Conservation (phyloP, 2,329 filamentous ascomycete species). For the Pseudocercospora eumusae region DNA sequence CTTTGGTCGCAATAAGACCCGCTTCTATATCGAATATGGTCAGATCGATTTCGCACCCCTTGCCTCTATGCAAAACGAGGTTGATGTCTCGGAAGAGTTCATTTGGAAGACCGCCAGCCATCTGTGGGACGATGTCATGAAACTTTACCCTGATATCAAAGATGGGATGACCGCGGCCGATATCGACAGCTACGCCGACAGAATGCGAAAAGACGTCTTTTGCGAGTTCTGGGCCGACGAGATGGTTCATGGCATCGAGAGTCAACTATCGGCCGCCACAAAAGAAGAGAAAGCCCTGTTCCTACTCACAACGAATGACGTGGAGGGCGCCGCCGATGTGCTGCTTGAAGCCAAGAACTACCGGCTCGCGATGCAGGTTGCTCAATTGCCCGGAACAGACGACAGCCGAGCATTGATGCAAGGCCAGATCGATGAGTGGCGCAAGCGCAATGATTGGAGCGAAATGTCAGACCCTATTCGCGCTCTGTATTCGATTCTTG, state of each 20-base stretch:
- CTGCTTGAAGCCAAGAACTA: constrained; percentile 76
- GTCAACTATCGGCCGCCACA: constrained; percentile 59
- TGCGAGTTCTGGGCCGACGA: constrained; percentile 63
- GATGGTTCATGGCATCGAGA: constrained; percentile 44
- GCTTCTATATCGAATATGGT: not conserved
- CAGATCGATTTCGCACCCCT: not conserved
- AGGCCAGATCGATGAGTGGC: constrained; percentile 82
- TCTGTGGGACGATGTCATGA: constrained; percentile 71
- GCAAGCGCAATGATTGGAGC: constrained; percentile 75
- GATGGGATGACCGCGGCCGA: constrained; percentile 47
- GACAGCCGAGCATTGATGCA: constrained; percentile 71
- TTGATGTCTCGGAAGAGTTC: constrained; percentile 62
- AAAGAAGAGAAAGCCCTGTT: constrained; percentile 82
- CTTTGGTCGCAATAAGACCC: constrained; percentile 40
- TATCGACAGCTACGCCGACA: constrained; percentile 43
- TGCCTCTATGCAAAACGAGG: not conserved
- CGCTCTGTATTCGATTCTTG: constrained; percentile 83
- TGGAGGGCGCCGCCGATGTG: constrained; percentile 79
- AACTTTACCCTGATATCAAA: constrained; percentile 32
- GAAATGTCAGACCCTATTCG: constrained; percentile 85
- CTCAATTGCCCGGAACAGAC: constrained; percentile 75
- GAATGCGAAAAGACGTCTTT: constrained; percentile 61
- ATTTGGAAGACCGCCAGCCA: constrained; percentile 87
- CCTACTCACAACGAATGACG: constrained; percentile 73
- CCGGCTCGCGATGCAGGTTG: constrained; percentile 78